Evolutionary conservation across 139 green algal genomes (phyloP).

Genomic region (Picochlorum costavermella): DNA sequence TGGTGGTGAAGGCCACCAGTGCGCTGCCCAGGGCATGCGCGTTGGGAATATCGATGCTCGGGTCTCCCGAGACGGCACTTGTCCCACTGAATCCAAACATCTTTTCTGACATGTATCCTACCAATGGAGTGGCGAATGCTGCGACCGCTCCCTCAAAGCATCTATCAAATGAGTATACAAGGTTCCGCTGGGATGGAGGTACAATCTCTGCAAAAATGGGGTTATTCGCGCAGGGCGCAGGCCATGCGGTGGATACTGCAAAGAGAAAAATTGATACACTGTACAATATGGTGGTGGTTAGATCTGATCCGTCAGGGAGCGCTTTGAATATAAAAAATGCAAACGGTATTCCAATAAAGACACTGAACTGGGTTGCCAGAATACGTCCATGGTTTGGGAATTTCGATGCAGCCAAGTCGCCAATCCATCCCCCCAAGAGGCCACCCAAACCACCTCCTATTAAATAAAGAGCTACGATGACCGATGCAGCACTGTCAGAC

Average conservation of each 20-base stretch:
- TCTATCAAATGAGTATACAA: conserved; percentile 75
- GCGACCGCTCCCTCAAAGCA: conserved; percentile 46
- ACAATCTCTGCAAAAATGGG: conserved; percentile 69
- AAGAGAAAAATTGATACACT: conserved; percentile 27
- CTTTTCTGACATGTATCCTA: conserved; percentile 43
- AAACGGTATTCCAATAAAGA: conserved; percentile 33
- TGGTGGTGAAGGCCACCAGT: conserved; percentile 23
- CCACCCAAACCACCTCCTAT: conserved; percentile 28
- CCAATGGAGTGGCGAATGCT: conserved; percentile 43
- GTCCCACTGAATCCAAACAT: conserved; percentile 49
- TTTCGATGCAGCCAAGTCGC: conserved; percentile 40
- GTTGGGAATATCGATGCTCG: conserved; percentile 17
- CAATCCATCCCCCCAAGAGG: conserved; percentile 57
- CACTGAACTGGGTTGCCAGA: conserved; percentile 50
- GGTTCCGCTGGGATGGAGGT: conserved; percentile 46
- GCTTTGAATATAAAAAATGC: conserved; percentile 24
- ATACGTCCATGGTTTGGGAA: conserved; percentile 51
- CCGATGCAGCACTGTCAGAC: conserved; percentile 32
- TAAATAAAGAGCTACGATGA: conserved; percentile 44
- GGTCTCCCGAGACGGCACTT: conserved; percentile 12
- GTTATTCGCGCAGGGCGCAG: conserved; percentile 21
- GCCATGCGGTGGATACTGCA: conserved; percentile 25
- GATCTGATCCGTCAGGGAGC: conserved; percentile 9
- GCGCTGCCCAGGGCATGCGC: conserved; percentile 26
- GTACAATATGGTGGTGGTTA: conserved; percentile 19